These are phyloP conservation scores for Pseudozyma sp. DNA, from an alignment of 1,284 basidiomycete species.

Conservation along the genomic window DNA sequence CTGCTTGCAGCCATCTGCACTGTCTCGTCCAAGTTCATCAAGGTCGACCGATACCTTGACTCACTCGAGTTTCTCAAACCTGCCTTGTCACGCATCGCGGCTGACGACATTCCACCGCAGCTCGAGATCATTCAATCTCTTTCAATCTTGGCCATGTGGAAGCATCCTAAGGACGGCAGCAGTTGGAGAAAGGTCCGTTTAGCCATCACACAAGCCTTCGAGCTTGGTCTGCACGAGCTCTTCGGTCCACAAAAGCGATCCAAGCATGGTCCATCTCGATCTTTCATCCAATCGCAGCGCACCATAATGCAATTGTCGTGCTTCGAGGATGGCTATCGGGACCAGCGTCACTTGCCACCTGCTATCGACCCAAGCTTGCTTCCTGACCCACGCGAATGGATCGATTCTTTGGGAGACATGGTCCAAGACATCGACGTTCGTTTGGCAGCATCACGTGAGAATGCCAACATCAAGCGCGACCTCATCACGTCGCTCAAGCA, in stretches of 20 bases:
- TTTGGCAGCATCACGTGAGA: constrained; percentile 52
- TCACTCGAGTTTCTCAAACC: constrained; percentile 73
- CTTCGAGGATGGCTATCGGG: constrained; percentile 52
- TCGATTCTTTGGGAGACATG: constrained; percentile 53
- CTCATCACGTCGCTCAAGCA: constrained; percentile 46
- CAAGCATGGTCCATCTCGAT: constrained; percentile 39
- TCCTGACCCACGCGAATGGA: constrained; percentile 51
- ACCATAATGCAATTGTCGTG: constrained; percentile 49
- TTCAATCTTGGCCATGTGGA: constrained; percentile 87
- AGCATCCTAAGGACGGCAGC: constrained; percentile 71
- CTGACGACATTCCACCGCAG: constrained; percentile 77
- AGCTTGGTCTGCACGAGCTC: constrained; percentile 67
- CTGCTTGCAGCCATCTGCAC: constrained; percentile 84
- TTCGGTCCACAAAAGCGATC: constrained; percentile 46
- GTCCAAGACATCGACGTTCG: constrained; percentile 52
- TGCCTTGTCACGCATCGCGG: constrained; percentile 77
- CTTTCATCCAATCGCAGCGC: constrained; percentile 50
- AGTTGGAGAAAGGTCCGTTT: constrained; percentile 69
- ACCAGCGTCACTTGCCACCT: constrained; percentile 52
- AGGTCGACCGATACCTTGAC: constrained; percentile 72
- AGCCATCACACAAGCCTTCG: constrained; percentile 68
- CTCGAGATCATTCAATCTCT: constrained; percentile 83
- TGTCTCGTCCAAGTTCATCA: constrained; percentile 86
- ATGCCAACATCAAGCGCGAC: constrained; percentile 53
- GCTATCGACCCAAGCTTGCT: constrained; percentile 47